phyloP scores from a whole-genome alignment of 2,329 filamentous ascomycete species.

The Aspergillus phoenicis region DNA sequence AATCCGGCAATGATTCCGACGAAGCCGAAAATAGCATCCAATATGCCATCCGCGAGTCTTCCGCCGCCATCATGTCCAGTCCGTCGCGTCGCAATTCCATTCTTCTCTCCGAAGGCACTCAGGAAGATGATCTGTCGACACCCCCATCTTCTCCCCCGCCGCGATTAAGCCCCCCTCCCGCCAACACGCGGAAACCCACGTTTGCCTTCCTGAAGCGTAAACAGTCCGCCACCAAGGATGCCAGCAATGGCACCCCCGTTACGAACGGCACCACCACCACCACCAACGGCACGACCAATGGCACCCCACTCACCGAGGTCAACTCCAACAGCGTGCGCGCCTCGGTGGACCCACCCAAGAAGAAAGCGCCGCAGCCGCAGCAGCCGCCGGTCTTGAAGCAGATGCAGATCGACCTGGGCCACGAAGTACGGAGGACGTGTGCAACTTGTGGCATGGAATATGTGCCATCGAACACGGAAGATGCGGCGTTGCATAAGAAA shows the following conservation, averaged over 20 bases:
- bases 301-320: constrained; percentile 48
- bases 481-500: constrained; percentile 64
- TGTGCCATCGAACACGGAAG: constrained; percentile 62
- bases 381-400: constrained; percentile 52
- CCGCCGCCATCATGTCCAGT: constrained; percentile 48
- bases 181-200: constrained; percentile 51
- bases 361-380: constrained; percentile 35
- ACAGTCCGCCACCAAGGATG: constrained; percentile 36
- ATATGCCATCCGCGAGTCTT: constrained; percentile 52
- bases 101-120: constrained; percentile 46
- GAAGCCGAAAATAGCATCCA: constrained; percentile 50
- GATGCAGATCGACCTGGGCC: constrained; percentile 63
- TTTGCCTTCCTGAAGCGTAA: constrained; percentile 56
- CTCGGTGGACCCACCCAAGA: constrained; percentile 42
- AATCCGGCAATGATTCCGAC: constrained; percentile 39
- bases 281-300: constrained; percentile 30
- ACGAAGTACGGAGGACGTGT: constrained; percentile 60
- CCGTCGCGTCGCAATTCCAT: constrained; percentile 51
- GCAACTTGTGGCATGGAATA: constrained; percentile 68
- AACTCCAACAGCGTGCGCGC: constrained; percentile 48
- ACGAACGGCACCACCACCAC: constrained; percentile 11
- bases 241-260: background rate
- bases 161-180: constrained; percentile 45
- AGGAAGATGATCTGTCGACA: constrained; percentile 50
- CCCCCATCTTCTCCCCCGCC: constrained; percentile 57